Percentiles rank a stretch among this genome's conserved stretches.
phyloP scores from a whole-genome alignment of 2,329 filamentous ascomycete species.

The Ceratocystis alfenasii region DNA sequence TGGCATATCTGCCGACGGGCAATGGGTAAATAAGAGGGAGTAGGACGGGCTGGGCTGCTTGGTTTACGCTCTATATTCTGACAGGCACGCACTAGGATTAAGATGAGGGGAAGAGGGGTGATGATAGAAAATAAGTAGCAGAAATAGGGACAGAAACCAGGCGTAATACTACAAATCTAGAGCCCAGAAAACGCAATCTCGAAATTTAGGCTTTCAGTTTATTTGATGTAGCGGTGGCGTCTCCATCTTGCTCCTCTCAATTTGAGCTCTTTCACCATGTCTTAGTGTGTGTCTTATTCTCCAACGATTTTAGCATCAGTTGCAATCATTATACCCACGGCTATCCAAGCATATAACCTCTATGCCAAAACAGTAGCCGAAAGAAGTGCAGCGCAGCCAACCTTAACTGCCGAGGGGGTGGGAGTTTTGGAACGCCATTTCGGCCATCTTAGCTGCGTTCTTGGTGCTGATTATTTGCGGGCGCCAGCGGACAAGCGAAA shows the following conservation, averaged over 20 bases:
- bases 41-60: background rate
- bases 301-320: no score
- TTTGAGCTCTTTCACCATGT: no score
- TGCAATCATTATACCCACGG: no score
- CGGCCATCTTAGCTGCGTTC: background rate
- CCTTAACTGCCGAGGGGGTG: background rate
- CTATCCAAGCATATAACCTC: no score
- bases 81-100: background rate
- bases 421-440: background rate
- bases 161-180: background rate
- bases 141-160: background rate
- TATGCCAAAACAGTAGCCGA: background rate
- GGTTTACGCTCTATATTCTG: background rate
- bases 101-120: background rate
- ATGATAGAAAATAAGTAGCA: background rate
- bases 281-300: no score
- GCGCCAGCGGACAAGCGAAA: background rate
- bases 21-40: background rate
- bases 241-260: no score
- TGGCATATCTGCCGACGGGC: background rate
- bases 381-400: background rate
- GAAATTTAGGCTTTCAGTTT: no score
- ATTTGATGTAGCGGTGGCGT: no score
- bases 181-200: no score
- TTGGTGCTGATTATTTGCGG: slow-evolving; percentile 9